phyloP scores from a whole-genome alignment of 768 basidiomycete genomes.

The Lactarius pseudohatsudake region DNA sequence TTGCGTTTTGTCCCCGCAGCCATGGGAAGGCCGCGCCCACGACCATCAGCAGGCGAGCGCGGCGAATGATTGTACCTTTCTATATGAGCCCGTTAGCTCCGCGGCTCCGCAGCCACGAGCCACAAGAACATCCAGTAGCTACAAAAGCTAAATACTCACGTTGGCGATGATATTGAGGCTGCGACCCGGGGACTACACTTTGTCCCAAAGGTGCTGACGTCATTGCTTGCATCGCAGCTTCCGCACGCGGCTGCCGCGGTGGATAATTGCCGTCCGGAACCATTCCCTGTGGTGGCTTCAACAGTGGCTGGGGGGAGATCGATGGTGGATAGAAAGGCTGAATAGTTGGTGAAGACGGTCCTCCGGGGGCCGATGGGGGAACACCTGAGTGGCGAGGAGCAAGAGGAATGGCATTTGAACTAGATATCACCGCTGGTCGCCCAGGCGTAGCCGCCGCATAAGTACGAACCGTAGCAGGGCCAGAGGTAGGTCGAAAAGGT shows the following conservation, averaged over 20 bases:
- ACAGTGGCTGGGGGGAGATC: slow-evolving; percentile 4
- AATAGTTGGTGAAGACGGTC: slow-evolving; percentile 12
- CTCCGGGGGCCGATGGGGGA: slow-evolving; percentile 3
- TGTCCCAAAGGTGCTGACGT: not conserved
- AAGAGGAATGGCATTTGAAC: slow-evolving; percentile 14
- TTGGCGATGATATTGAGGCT: slow-evolving; percentile 17
- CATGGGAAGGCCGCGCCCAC: slow-evolving; percentile 9
- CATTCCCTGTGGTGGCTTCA: slow-evolving; percentile 7
- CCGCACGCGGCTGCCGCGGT: slow-evolving; percentile 23
- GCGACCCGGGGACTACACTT: slow-evolving; percentile 1
- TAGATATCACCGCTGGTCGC: slow-evolving; percentile 6
- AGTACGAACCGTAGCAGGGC: slow-evolving; percentile 2
- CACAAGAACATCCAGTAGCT: not conserved
- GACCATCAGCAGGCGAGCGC: slow-evolving; percentile 13
- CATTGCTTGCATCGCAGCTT: slow-evolving; percentile 9
- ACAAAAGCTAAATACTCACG: slow-evolving; percentile 14
- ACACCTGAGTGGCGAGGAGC: slow-evolving; percentile 13
- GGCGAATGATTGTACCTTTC: slow-evolving; percentile 9
- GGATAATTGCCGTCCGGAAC: slow-evolving; percentile 8
- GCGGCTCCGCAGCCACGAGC: not conserved
- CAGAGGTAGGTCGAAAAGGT: slow-evolving; percentile 15
- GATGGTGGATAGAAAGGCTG: slow-evolving; percentile 2
- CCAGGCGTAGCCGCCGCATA: not conserved
- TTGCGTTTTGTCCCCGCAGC: slow-evolving; percentile 25
- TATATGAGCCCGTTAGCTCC: slow-evolving; percentile 8